These are phyloP conservation scores for Myriosclerotinia duriaeana DNA, from an alignment of 2,329 filamentous ascomycete genomes.

Conservation along the genomic window DNA sequence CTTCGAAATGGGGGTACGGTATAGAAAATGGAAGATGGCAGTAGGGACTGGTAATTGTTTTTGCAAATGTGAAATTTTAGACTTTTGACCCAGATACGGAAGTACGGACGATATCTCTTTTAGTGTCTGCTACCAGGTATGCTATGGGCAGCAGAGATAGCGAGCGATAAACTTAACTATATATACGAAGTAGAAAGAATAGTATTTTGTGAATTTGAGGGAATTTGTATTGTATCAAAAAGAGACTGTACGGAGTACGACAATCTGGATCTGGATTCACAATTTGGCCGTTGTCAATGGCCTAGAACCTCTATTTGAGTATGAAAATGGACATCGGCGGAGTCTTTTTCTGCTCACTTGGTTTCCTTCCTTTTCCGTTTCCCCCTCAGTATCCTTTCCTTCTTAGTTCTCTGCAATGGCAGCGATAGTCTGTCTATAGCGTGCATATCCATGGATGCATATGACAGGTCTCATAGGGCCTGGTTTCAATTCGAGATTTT, in stretches of 20 bases:
- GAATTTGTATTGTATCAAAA: not conserved
- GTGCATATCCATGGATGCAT: conserved; percentile 10
- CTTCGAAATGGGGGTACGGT: not conserved
- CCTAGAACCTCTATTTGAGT: not conserved
- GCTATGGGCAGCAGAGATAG: not conserved
- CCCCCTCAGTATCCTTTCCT: not conserved
- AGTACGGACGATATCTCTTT: not conserved
- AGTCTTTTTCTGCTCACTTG: not conserved
- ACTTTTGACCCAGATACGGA: not conserved
- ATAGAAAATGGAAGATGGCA: not conserved
- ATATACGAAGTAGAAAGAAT: not conserved
- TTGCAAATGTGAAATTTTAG: not conserved
- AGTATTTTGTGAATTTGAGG: not conserved
- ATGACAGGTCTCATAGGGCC: not conserved
- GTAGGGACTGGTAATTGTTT: not conserved
- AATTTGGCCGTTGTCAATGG: not conserved
- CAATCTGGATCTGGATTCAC: not conserved
- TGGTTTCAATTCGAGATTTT: not conserved
- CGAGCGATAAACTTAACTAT: not conserved
- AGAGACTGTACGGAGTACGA: not conserved
- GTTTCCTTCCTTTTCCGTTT: not conserved
- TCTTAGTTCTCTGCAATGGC: not conserved
- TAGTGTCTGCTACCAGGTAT: not conserved
- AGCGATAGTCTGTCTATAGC: too few species aligned
- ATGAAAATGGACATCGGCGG: not conserved